These are phyloP conservation scores for Cryptosporidium sp. DNA, from an alignment of 169 alveolate genomes.

Conservation along the genomic window DNA sequence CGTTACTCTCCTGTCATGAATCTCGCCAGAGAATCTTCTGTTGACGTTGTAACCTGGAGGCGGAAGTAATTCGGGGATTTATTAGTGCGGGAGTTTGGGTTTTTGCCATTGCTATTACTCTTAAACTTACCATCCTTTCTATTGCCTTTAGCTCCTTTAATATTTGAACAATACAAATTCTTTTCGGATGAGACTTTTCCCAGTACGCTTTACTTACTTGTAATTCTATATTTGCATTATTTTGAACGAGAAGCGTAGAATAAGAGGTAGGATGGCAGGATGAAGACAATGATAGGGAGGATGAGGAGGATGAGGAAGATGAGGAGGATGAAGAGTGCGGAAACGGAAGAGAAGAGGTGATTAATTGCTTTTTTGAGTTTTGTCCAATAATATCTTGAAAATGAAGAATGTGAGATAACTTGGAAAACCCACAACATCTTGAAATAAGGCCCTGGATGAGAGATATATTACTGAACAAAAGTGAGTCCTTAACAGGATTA, in stretches of 20 bases:
- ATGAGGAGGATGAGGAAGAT: not conserved
- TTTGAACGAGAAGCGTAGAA: not conserved
- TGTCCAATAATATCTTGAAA: not conserved
- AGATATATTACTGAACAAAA: not conserved
- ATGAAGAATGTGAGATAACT: not conserved
- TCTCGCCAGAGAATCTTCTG: conserved; percentile 43
- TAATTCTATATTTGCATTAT: not conserved
- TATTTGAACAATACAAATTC: not conserved
- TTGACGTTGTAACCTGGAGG: conserved; percentile 18
- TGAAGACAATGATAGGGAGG: not conserved
- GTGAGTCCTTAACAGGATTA: not conserved
- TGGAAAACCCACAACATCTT: conserved; percentile 34
- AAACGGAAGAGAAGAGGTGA: not conserved
- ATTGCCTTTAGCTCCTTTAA: conserved; percentile 4
- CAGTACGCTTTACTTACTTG: not conserved
- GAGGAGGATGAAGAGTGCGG: not conserved
- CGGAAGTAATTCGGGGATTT: not conserved
- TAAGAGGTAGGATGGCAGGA: not conserved
- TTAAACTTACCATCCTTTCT: conserved; percentile 41
- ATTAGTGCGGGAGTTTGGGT: not conserved
- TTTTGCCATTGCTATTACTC: not conserved
- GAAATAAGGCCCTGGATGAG: conserved; percentile 7
- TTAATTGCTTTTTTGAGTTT: not conserved
- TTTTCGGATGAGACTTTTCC: not conserved
- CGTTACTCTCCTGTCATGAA: conserved; percentile 67